Evolutionary conservation across 768 basidiomycete genomes (phyloP).

Genomic region (Boletus fagicola): DNA sequence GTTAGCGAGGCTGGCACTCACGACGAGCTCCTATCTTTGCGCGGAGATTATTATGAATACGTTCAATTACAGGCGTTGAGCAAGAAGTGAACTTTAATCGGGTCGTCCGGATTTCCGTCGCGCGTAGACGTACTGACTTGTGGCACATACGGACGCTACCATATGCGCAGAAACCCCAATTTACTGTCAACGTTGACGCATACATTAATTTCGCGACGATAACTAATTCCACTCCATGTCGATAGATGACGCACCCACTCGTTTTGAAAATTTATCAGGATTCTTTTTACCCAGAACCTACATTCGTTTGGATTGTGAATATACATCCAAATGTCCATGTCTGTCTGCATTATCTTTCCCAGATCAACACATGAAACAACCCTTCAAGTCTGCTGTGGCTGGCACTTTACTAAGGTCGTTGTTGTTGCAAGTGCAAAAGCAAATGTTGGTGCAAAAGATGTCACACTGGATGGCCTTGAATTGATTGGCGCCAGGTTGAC

Average conservation of each 20-base stretch:
- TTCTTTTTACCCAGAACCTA: background rate
- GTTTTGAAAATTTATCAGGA: background rate
- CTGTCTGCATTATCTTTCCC: background rate
- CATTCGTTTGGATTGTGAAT: background rate
- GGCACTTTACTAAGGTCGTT: constrained; percentile 82
- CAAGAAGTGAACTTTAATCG: constrained; percentile 28
- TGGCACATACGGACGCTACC: background rate
- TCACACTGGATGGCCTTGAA: background rate
- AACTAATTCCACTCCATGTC: background rate
- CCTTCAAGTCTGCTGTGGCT: constrained; percentile 72
- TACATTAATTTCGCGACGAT: background rate
- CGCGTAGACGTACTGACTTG: background rate
- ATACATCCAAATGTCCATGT: background rate
- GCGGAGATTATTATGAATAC: constrained; percentile 78
- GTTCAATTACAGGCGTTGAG: constrained; percentile 83
- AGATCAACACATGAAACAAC: constrained; percentile 67
- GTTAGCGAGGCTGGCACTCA: constrained; percentile 88
- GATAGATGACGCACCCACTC: background rate
- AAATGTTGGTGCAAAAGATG: constrained; percentile 51
- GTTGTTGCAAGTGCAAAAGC: constrained; percentile 92
- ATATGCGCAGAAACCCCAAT: background rate
- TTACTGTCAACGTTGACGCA: background rate
- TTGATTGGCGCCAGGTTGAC: constrained; percentile 61
- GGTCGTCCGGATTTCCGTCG: background rate
- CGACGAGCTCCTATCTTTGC: constrained; percentile 66